Evolutionary conservation across 2,329 filamentous ascomycete genomes (phyloP).

Genomic region (Pleurostoma richardsiae): DNA sequence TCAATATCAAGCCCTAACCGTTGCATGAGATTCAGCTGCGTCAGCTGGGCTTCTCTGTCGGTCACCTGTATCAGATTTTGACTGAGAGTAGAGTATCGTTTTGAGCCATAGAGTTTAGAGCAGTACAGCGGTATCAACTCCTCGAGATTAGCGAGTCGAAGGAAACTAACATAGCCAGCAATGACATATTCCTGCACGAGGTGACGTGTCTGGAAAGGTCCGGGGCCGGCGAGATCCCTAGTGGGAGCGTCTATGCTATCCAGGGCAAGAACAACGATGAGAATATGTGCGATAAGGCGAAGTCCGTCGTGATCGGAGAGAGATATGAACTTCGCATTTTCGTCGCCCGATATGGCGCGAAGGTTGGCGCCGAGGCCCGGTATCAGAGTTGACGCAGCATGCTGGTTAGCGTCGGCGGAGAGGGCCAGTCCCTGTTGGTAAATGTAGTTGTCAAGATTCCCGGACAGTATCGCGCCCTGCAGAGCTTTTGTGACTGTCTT

Average conservation of each 20-base stretch:
- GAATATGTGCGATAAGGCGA: constrained; percentile 63
- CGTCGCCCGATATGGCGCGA: constrained; percentile 22
- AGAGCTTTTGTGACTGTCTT: constrained; percentile 66
- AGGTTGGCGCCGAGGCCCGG: constrained; percentile 31
- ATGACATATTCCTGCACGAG: constrained; percentile 68
- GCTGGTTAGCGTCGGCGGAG: constrained; percentile 40
- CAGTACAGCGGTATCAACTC: constrained; percentile 85
- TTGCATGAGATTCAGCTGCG: constrained; percentile 69
- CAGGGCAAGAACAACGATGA: constrained; percentile 62
- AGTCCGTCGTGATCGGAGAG: constrained; percentile 59
- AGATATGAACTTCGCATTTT: constrained; percentile 40
- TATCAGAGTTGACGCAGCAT: constrained; percentile 11
- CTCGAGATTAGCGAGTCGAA: constrained; percentile 67
- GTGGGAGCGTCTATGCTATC: constrained; percentile 34
- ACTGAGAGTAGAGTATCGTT: constrained; percentile 67
- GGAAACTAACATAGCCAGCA: constrained; percentile 73
- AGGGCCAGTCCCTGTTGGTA: constrained; percentile 53
- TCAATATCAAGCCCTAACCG: constrained; percentile 68
- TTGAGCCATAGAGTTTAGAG: constrained; percentile 63
- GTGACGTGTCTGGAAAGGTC: constrained; percentile 14
- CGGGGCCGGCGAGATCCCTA: constrained; percentile 23
- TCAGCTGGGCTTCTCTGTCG: constrained; percentile 57
- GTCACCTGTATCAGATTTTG: constrained; percentile 71
- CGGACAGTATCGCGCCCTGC: constrained; percentile 69
- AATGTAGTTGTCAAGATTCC: constrained; percentile 52